Evolutionary conservation across 2,329 filamentous ascomycete species (phyloP), one percentile per base, ranked within the genome.

Genomic region (Akanthomyces uredinophilus): DNA sequence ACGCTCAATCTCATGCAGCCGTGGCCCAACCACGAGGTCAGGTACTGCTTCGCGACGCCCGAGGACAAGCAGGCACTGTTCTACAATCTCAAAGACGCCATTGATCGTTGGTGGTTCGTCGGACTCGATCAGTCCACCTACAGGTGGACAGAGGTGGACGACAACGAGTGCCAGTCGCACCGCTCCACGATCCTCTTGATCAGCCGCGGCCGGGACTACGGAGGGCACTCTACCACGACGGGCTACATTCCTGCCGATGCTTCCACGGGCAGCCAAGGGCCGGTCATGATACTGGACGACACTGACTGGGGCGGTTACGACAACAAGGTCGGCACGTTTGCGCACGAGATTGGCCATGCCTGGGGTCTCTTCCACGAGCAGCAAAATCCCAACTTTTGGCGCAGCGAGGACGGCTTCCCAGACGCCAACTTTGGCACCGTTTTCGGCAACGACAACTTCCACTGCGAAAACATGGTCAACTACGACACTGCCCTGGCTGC

Each of bases 311-410:
- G 49, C 8, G 52, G 24, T 41, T 43, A 65, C 24, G 65, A 64
- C 24, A 62, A 63, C n/a, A 49, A 49, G 58, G 53, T 65, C 14
- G 63, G 64, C 44, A 70, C 68, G 63, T 27, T 65, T 41, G 69
- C 69, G 11, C 70, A 72, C 63, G 70, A 71, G 65, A 20, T 72
- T 3, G 70, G 70, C 53, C 68, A 71, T 54, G 66, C 64, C 46
- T 70, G 68, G 68, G 70, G 70, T 22, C 65, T 71, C 6, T 55
- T 52, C 51, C 70, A 71, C 61, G 69, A 70, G 60, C 70, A 71
- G 61, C 69, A 71, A 60, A 69, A 69, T 61, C 66, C 65, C 14
- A 29, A 57, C 37, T 71, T 63, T 53, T 71, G 70, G 70, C 13
- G 27, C 4, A 43, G 13, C 11, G 51, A 60, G 44, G 53, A 56